phyloP scores from a whole-genome alignment of 2,329 filamentous ascomycete species.

The Tolypocladium sp. region DNA sequence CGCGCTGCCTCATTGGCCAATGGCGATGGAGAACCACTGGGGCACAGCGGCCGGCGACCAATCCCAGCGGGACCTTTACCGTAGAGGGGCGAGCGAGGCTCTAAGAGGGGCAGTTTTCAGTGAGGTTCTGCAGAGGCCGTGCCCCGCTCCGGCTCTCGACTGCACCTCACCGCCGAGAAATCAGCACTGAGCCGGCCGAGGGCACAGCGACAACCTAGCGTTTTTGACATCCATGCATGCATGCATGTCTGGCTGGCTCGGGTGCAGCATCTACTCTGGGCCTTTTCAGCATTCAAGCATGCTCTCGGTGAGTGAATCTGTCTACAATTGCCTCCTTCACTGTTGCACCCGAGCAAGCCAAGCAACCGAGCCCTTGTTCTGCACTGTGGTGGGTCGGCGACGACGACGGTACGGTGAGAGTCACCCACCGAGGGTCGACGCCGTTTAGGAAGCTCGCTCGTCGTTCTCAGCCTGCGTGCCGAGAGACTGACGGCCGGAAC shows the following conservation, averaged over 20 bases:
- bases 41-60: not conserved
- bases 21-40: not conserved
- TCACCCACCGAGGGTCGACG: too few species aligned
- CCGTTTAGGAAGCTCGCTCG: too few species aligned
- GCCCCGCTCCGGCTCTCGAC: not conserved
- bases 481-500: too few species aligned
- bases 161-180: not conserved
- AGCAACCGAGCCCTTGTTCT: not conserved
- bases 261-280: not conserved
- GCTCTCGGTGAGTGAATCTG: too few species aligned
- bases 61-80: not conserved
- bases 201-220: too few species aligned
- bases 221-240: too few species aligned
- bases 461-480: too few species aligned
- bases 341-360: not conserved
- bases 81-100: not conserved
- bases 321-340: too few species aligned
- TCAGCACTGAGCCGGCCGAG: too few species aligned
- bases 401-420: too few species aligned
- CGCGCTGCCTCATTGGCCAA: not conserved
- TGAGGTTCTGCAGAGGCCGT: not conserved
- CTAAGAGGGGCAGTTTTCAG: not conserved
- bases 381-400: too few species aligned
- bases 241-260: too few species aligned
- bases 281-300: not conserved